Percentiles rank a stretch among this genome's conserved stretches.
phyloP scores from a whole-genome alignment of 176 grass and related monocot genomes.

The Aegilops bicornis region DNA sequence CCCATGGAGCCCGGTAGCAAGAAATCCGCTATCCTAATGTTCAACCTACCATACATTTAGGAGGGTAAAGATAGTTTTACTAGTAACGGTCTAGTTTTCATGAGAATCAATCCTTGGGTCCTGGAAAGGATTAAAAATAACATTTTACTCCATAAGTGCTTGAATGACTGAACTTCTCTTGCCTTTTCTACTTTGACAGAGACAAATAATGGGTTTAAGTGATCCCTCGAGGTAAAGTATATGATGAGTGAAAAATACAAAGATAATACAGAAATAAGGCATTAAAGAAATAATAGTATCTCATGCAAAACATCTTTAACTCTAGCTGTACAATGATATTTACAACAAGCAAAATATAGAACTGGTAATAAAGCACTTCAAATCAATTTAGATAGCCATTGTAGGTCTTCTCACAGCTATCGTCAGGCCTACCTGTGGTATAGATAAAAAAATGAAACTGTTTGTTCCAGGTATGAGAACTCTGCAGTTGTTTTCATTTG shows the following conservation, averaged over 20 bases:
- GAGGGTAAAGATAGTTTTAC: slow-evolving; percentile 20
- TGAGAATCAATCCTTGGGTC: slow-evolving; percentile 9
- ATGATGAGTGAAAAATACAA: neutral
- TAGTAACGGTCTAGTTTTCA: slow-evolving; percentile 1
- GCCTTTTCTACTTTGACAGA: slow-evolving; percentile 3
- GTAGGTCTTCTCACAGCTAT: neutral
- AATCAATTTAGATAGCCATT: neutral
- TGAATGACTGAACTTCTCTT: slow-evolving; percentile 12
- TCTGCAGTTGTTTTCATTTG: slow-evolving; percentile 97
- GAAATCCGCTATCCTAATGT: neutral
- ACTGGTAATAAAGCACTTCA: slow-evolving; percentile 9
- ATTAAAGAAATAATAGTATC: slow-evolving; percentile 16
- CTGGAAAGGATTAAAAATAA: slow-evolving; percentile 24
- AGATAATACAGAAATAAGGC: slow-evolving; percentile 24
- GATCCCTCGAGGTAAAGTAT: slow-evolving; percentile 17
- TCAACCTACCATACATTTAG: neutral
- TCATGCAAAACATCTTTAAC: neutral
- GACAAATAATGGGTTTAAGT: neutral
- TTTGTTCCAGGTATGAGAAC: slow-evolving; percentile 90
- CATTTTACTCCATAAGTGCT: slow-evolving; percentile 6
- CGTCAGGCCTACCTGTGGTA: slow-evolving; percentile 74
- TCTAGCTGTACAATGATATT: neutral
- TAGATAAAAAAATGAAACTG: slow-evolving; percentile 88
- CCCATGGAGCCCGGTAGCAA: neutral
- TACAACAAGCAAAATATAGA: neutral